A percentile compares a stretch with the other conserved stretches of the same genome.
These are phyloP conservation scores for Magnolia kwangsiensis DNA, from an alignment of 164 flowering plant species.

Conservation along the genomic window DNA sequence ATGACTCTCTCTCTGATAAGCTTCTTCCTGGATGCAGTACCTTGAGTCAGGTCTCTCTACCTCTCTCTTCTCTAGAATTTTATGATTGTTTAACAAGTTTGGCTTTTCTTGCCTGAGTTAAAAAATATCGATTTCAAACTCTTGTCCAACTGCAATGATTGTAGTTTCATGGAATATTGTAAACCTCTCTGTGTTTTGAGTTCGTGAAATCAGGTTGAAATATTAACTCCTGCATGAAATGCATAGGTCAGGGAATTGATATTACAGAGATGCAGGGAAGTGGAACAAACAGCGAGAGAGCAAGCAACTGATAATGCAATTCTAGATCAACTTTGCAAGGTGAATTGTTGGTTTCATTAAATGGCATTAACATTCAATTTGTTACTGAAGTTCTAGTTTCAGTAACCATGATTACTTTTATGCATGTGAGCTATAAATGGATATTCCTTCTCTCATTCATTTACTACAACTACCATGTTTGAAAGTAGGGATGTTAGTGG, in stretches of 20 bases:
- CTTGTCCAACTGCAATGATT: neutral
- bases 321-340: slow-evolving; percentile 83
- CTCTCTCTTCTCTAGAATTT: neutral
- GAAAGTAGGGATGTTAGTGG: too few relatives aligned
- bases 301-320: slow-evolving; percentile 94
- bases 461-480: too few relatives aligned
- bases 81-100: neutral
- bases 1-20: slow-evolving; percentile 79
- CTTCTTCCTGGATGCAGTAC: slow-evolving; percentile 78
- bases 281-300: slow-evolving; percentile 86
- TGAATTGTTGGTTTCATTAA: slow-evolving; percentile 10
- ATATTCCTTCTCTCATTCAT: too few relatives aligned
- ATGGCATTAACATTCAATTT: neutral
- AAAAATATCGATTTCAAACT: neutral
- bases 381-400: neutral
- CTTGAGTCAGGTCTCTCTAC: slow-evolving; percentile 49
- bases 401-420: neutral
- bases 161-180: neutral
- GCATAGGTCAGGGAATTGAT: slow-evolving; percentile 66
- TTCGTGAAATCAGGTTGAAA: neutral
- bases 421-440: too few relatives aligned
- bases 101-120: neutral
- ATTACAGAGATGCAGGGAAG: slow-evolving; percentile 57
- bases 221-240: neutral
- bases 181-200: neutral